Percentiles rank a stretch among this genome's conserved stretches.
phyloP scores from a whole-genome alignment of 2,329 filamentous ascomycete genomes.

The Colletotrichum sp. region DNA sequence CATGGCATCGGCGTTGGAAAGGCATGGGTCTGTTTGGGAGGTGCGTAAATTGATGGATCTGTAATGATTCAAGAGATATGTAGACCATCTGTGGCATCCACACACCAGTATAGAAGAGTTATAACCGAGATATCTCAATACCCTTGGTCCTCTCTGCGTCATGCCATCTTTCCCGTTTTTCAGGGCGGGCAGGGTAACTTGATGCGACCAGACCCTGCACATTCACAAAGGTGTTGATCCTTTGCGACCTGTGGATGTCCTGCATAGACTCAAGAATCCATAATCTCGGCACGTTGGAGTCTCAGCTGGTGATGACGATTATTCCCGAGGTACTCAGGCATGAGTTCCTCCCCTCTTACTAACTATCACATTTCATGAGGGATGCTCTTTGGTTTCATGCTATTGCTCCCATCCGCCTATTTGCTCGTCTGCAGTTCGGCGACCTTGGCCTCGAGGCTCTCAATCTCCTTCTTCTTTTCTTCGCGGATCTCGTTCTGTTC shows the following conservation, averaged over 20 bases:
- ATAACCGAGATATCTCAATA: neutral
- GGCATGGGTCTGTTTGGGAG: neutral
- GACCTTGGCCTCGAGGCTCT: conserved; percentile 42
- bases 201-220: neutral
- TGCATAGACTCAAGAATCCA: neutral
- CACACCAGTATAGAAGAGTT: neutral
- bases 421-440: conserved; percentile 33
- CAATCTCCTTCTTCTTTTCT: conserved; percentile 43
- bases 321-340: neutral
- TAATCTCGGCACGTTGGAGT: neutral
- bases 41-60: neutral
- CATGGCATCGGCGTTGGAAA: conserved; percentile 20
- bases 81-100: neutral
- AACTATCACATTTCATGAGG: neutral
- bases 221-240: neutral
- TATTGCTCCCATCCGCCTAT: neutral
- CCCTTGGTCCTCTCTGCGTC: neutral
- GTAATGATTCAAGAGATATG: neutral
- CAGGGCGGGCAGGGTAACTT: neutral
- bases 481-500: conserved; percentile 73
- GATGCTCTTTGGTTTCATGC: neutral
- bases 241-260: neutral
- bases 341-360: neutral
- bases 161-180: neutral
- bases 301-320: neutral